Evolutionary conservation across 768 basidiomycete genomes (phyloP), one percentile per base, ranked within the genome.

Genomic region (Mrakia hoshinonis): DNA sequence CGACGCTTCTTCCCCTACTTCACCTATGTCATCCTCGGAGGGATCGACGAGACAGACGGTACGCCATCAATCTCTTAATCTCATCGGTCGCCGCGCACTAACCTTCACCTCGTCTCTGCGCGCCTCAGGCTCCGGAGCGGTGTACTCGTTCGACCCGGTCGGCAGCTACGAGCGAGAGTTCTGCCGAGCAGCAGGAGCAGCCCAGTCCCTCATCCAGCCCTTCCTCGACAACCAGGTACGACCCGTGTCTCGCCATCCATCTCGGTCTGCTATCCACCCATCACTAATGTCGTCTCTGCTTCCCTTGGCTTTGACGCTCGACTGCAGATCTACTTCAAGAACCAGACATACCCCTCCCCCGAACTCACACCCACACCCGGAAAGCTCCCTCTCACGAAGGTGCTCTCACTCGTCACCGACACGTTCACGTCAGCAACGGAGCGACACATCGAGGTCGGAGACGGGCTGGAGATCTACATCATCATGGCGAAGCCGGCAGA

Each of bases 111-210:
- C 54, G 11, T 7, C 22, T 66, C 38, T 22, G 48, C 38, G 34
- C 47, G 4, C 78, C 38, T n/a, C 68, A 95, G 92, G 94, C 13
- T 86, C 91, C 47, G 96, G 96, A 66, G 92, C 95, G 12, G 94
- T 99, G 38, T 99, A 99, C 84, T 97, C 95, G n/a, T 99, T 96
- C 80, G 96, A 99, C 81, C 96, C 96, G 48, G 92, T 98, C 39
- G 96, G 96, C 34, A 93, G 91, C 61, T 99, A 99, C 80, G 94
- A 98, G 81, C 89, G 96, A 73, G 93, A 96, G 82, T 86, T 90
- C 39, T 98, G 94, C 82, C 88, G 96, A 74, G 94, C 94, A 48
- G 93, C 94, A 61, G 96, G 96, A 63, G 89, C 94, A 20, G 95
- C 94, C n/a, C 89, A 92, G 78, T 85, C 87, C 61, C 85, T 99